phyloP scores from a whole-genome alignment of 257 asterid species.

The Striga asiatica region DNA sequence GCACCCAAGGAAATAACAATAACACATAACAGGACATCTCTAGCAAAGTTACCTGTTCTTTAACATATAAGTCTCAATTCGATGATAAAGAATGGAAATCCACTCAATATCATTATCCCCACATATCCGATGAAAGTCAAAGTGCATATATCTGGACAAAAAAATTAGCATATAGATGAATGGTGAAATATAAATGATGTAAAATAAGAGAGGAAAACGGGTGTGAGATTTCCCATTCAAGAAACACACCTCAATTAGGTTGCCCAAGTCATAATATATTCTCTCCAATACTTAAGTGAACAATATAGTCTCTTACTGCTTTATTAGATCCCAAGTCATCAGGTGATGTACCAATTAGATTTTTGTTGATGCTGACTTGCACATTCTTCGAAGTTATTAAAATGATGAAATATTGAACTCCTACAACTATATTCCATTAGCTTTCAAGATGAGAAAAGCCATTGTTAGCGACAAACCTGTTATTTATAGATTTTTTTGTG shows the following conservation, averaged over 20 bases:
- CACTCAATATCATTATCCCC: conserved; percentile 77
- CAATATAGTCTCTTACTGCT: too few species aligned
- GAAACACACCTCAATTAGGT: not conserved
- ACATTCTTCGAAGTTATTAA: too few species aligned
- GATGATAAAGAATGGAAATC: conserved; percentile 80
- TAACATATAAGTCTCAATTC: conserved; percentile 55
- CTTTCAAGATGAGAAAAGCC: too few species aligned
- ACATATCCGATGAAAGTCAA: conserved; percentile 89
- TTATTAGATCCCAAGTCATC: too few species aligned
- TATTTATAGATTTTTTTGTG: too few species aligned
- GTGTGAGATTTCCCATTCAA: not conserved
- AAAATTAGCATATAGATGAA: conserved; percentile 15
- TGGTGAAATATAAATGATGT: not conserved
- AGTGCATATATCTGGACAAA: conserved; percentile 70
- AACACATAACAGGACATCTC: not conserved
- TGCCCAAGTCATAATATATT: too few species aligned
- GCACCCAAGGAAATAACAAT: not conserved
- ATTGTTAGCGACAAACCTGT: too few species aligned
- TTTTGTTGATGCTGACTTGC: too few species aligned
- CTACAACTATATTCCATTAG: too few species aligned
- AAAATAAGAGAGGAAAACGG: not conserved
- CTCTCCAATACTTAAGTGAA: too few species aligned
- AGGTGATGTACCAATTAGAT: too few species aligned
- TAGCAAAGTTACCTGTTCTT: conserved; percentile 47
- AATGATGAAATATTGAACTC: too few species aligned